phyloP scores from a whole-genome alignment of 352 stramenopile genomes.

The Pythium grandisporangium region DNA sequence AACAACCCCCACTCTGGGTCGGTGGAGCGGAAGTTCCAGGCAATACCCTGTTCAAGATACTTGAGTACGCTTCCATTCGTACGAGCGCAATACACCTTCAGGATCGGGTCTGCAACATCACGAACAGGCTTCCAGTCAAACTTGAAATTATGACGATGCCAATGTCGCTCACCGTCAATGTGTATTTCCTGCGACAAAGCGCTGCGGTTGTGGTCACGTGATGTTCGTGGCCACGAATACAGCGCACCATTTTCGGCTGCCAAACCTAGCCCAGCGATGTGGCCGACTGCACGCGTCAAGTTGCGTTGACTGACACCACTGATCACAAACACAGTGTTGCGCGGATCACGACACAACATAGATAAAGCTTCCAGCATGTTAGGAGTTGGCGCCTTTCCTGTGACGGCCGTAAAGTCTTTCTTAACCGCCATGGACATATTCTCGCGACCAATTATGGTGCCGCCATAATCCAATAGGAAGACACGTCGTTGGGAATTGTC shows the following conservation, averaged over 20 bases:
- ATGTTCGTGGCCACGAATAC: conserved; percentile 85
- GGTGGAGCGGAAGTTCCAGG: conserved; percentile 96
- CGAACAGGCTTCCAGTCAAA: conserved; percentile 91
- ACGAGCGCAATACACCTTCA: conserved; percentile 93
- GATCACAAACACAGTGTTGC: conserved; percentile 97
- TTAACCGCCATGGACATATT: conserved; percentile 96
- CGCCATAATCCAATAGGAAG: conserved; percentile 97
- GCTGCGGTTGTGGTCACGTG: conserved; percentile 17
- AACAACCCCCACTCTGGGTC: conserved; percentile 96
- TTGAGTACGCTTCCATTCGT: conserved; percentile 94
- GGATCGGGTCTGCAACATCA: conserved; percentile 86
- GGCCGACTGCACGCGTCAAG: conserved; percentile 86
- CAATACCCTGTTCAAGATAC: conserved; percentile 91
- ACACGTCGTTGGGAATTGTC: conserved; percentile 81
- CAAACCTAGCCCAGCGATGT: conserved; percentile 90
- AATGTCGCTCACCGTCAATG: conserved; percentile 49
- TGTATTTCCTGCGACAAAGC: too few relatives aligned
- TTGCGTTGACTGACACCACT: conserved; percentile 90
- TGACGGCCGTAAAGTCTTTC: conserved; percentile 92
- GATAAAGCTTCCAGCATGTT: conserved; percentile 86
- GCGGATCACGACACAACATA: conserved; percentile 83
- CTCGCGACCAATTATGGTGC: conserved; percentile 89
- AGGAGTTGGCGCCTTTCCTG: conserved; percentile 84
- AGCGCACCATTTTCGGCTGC: conserved; percentile 93
- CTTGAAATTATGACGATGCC: conserved; percentile 73